Percentiles rank a stretch among this genome's conserved stretches.
Evolutionary conservation across 257 asterid genomes (phyloP).

Genomic region (Solanum stenotomum): DNA sequence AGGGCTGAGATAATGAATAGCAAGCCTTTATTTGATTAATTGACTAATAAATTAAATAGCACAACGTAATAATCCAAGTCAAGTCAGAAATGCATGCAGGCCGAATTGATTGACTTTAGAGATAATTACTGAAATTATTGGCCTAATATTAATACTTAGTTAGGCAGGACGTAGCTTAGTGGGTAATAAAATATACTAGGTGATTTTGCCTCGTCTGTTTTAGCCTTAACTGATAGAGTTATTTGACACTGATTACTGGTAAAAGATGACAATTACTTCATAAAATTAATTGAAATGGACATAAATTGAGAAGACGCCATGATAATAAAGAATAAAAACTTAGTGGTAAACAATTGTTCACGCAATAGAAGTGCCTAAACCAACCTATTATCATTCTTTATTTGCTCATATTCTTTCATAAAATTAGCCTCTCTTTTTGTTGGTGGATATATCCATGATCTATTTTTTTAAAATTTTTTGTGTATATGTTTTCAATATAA

Average conservation of each 20-base stretch:
- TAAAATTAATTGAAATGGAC: too few species aligned
- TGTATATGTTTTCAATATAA: not conserved
- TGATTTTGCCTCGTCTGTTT: too few species aligned
- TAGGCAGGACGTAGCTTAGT: not conserved
- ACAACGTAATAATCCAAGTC: not conserved
- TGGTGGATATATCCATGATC: not conserved
- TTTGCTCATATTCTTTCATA: too few species aligned
- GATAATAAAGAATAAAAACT: not conserved
- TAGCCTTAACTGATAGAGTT: too few species aligned
- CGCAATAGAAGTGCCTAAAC: not conserved
- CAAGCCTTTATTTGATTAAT: not conserved
- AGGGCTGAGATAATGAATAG: not conserved
- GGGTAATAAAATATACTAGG: not conserved
- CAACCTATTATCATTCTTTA: not conserved
- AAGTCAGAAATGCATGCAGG: slow-evolving; percentile 2
- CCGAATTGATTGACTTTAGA: not conserved
- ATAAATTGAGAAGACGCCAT: too few species aligned
- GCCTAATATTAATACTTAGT: not conserved
- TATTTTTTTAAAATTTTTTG: not conserved
- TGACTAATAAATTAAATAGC: not conserved
- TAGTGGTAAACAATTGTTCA: not conserved
- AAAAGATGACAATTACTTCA: not conserved
- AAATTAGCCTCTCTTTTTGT: not conserved
- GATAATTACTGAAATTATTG: slow-evolving; percentile 1
- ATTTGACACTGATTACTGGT: fast-evolving